These are phyloP conservation scores for Populus pruinosa DNA, from an alignment of 345 rosid genomes.

Conservation along the genomic window DNA sequence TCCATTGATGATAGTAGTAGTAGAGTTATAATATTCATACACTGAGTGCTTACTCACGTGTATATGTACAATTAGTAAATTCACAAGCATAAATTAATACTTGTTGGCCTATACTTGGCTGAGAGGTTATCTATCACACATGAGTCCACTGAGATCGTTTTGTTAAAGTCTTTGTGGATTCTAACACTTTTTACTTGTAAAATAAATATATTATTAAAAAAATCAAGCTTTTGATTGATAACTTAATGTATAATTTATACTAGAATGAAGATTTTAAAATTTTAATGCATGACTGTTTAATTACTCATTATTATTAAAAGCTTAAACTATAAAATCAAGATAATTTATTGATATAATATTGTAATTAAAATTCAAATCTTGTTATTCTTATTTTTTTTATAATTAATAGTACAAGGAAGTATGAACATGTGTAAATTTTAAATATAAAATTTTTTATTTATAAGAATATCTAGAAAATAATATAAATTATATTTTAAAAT, in stretches of 20 bases:
- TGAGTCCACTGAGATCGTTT: neutral
- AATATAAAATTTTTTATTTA: too few relatives aligned
- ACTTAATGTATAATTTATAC: too few relatives aligned
- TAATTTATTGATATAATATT: rapidly evolving
- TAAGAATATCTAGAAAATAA: too few relatives aligned
- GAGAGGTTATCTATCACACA: neutral
- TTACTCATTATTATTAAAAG: too few relatives aligned
- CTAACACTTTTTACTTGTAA: neutral
- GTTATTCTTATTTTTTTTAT: too few relatives aligned
- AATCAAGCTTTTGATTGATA: too few relatives aligned
- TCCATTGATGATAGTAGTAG: neutral
- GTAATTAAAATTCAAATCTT: rapidly evolving
- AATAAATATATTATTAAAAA: too few relatives aligned
- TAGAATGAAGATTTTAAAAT: too few relatives aligned
- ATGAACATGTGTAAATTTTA: too few relatives aligned
- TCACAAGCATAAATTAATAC: neutral
- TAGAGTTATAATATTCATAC: neutral
- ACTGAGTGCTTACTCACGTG: neutral
- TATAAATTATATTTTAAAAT: too few relatives aligned
- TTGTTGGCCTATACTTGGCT: neutral
- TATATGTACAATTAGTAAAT: neutral
- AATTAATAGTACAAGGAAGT: too few relatives aligned
- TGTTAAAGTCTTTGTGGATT: neutral
- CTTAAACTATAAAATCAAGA: too few relatives aligned
- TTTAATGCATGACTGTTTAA: rapidly evolving